Evolutionary conservation across 306 rosid species (phyloP).

Genomic region (Alnus rubra): DNA sequence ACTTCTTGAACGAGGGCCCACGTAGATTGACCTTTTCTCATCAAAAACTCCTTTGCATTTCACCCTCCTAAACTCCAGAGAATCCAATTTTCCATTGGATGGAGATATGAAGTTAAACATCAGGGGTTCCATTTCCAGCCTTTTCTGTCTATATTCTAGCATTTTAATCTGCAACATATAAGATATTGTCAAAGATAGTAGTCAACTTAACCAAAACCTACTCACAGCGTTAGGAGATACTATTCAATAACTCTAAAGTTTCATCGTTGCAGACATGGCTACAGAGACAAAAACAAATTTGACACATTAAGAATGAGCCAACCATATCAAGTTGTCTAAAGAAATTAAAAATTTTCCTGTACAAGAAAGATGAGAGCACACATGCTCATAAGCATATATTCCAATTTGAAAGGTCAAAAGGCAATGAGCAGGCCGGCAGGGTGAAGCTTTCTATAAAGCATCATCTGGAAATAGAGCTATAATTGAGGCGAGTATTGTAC

Average conservation of each 20-base stretch:
- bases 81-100: slow-evolving; percentile 50
- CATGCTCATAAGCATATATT: no score
- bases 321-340: not conserved
- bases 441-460: no score
- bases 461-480: no score
- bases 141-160: slow-evolving; percentile 69
- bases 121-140: slow-evolving; percentile 80
- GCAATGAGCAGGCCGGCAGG: no score
- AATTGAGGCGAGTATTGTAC: not conserved
- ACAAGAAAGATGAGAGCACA: no score
- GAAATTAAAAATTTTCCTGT: not conserved
- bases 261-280: no score
- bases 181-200: slow-evolving; percentile 11
- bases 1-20: slow-evolving; percentile 97
- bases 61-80: slow-evolving; percentile 82
- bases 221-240: not conserved
- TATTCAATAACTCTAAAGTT: not conserved
- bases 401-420: no score
- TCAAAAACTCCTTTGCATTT: slow-evolving; percentile 68
- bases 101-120: slow-evolving; percentile 40
- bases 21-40: slow-evolving; percentile 72
- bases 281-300: not conserved
- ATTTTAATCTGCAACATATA: slow-evolving; percentile 54
- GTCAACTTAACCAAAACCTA: slow-evolving; percentile 17
- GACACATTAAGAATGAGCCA: not conserved